Conservation (phyloP, 1,139 yeast genomes). For the Suhomyces wounanorum region DNA sequence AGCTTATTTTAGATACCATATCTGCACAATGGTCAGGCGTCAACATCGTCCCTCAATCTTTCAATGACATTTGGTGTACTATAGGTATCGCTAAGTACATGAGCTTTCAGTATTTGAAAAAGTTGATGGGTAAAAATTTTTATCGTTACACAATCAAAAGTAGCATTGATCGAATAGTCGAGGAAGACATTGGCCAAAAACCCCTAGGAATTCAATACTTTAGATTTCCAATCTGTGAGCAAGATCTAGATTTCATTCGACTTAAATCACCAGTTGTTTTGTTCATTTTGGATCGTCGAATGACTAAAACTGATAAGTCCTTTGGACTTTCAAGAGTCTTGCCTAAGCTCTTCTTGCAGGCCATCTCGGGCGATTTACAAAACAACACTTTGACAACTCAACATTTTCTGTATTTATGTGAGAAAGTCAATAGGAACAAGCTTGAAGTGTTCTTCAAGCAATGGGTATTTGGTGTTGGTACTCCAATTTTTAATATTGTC, state of each 20-base stretch:
- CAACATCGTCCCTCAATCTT: constrained; percentile 77
- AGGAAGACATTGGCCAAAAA: constrained; percentile 74
- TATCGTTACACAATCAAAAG: constrained; percentile 69
- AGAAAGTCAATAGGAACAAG: constrained; percentile 86
- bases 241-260: constrained; percentile 62
- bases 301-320: constrained; percentile 95
- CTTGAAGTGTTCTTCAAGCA: constrained; percentile 84
- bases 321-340: constrained; percentile 90
- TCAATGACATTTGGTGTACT: constrained; percentile 90
- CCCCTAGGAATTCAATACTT: constrained; percentile 74
- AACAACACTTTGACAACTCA: constrained; percentile 78
- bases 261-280: constrained; percentile 86
- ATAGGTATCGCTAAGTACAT: constrained; percentile 83
- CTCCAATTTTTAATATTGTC: constrained; percentile 83
- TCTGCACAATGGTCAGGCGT: constrained; percentile 96
- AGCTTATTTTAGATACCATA: constrained; percentile 63
- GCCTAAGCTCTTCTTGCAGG: constrained; percentile 88
- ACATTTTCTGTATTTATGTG: constrained; percentile 91
- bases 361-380: constrained; percentile 90
- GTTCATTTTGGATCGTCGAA: constrained; percentile 81
- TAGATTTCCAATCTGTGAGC: constrained; percentile 67
- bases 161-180: constrained; percentile 65
- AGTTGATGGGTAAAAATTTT: constrained; percentile 82
- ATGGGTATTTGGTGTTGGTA: constrained; percentile 91
- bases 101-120: constrained; percentile 70